These are phyloP conservation scores for Sclerotinia nivalis DNA, from an alignment of 2,329 filamentous ascomycete genomes.

Conservation along the genomic window DNA sequence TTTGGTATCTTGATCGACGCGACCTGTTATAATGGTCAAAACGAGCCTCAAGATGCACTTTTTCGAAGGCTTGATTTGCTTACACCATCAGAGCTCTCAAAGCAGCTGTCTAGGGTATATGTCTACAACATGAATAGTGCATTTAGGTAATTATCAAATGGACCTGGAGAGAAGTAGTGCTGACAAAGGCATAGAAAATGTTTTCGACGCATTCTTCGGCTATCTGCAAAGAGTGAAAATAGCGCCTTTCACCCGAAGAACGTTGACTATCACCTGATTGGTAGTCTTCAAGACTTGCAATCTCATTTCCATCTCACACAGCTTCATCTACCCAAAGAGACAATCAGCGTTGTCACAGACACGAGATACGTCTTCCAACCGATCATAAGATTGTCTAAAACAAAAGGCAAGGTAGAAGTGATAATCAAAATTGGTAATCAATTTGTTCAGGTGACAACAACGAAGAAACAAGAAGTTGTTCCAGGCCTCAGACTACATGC, in stretches of 20 bases:
- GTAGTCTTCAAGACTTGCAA: slow-evolving; percentile 65
- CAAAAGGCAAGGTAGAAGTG: slow-evolving; percentile 70
- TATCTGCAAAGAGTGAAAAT: slow-evolving; percentile 60
- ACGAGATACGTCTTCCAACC: slow-evolving; percentile 65
- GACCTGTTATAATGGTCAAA: slow-evolving; percentile 68
- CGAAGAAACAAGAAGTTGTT: slow-evolving; percentile 67
- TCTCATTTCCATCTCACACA: slow-evolving; percentile 66
- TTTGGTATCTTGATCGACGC: slow-evolving; percentile 69
- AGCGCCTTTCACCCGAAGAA: slow-evolving; percentile 64
- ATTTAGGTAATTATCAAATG: slow-evolving; percentile 59
- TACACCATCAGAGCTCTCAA: slow-evolving; percentile 60
- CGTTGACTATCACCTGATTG: slow-evolving; percentile 65
- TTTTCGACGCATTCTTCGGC: slow-evolving; percentile 62
- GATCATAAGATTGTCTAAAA: slow-evolving; percentile 65
- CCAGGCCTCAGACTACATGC: slow-evolving; percentile 62
- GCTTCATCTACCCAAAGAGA: slow-evolving; percentile 68
- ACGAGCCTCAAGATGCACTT: slow-evolving; percentile 64
- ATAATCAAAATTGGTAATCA: slow-evolving; percentile 68
- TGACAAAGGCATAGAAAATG: slow-evolving; percentile 55
- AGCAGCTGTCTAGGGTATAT: slow-evolving; percentile 62
- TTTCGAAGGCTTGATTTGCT: slow-evolving; percentile 64
- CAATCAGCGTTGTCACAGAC: slow-evolving; percentile 67
- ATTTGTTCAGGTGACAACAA: slow-evolving; percentile 69
- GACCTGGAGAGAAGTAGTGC: neutral
- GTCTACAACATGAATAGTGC: slow-evolving; percentile 75